A percentile compares a stretch with the other conserved stretches of the same genome.
phyloP scores from a whole-genome alignment of 179 eudicot species.

The Carnegiea gigantea region DNA sequence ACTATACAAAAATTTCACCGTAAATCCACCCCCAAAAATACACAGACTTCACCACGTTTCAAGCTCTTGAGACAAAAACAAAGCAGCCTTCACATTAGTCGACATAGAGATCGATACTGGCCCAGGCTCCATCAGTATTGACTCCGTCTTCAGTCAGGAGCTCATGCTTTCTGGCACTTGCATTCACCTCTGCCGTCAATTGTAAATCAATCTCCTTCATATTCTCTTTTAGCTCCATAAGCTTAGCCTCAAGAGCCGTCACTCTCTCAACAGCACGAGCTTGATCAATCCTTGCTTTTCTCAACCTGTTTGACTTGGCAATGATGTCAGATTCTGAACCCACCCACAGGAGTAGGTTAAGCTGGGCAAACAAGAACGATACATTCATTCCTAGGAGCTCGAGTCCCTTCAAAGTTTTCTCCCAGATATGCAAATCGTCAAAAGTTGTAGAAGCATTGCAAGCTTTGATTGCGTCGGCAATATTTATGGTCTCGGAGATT shows the following conservation, averaged over 20 bases:
- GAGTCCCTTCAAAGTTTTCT: conserved; percentile 21
- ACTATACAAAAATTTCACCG: background rate
- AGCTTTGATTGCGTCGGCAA: conserved; percentile 63
- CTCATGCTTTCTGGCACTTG: conserved; percentile 2
- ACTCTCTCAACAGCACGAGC: background rate
- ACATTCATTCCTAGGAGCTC: conserved; percentile 11
- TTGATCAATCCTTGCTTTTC: background rate
- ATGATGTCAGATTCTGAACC: background rate
- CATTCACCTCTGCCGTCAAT: background rate
- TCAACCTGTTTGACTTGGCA: background rate
- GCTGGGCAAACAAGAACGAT: background rate
- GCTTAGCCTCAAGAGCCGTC: background rate
- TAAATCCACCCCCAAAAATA: background rate
- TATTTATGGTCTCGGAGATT: conserved; percentile 50
- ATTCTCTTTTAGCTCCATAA: background rate
- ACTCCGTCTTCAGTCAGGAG: background rate
- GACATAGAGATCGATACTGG: background rate
- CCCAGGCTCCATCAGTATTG: background rate
- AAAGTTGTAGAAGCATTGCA: conserved; percentile 20
- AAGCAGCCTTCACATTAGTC: background rate
- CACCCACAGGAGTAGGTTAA: background rate
- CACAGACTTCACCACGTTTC: background rate
- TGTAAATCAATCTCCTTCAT: background rate
- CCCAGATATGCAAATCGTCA: conserved; percentile 40
- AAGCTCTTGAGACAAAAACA: background rate